phyloP scores from a whole-genome alignment of 2,329 filamentous ascomycete species.

The Stachybotrys chartarum region DNA sequence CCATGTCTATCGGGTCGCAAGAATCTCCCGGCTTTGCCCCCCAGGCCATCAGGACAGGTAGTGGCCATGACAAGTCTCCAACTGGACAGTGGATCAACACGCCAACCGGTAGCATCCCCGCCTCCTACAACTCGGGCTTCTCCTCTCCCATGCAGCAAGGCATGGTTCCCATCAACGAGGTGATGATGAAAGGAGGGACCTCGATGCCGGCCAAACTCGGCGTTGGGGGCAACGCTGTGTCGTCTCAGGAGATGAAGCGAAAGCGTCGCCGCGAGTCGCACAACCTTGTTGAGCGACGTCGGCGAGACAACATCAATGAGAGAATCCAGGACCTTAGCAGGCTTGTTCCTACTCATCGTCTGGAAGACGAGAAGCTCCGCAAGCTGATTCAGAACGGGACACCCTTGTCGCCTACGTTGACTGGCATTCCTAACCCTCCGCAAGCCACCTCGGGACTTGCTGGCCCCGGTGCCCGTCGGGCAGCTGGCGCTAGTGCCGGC shows the following conservation, averaged over 20 bases:
- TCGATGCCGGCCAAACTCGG: constrained; percentile 86
- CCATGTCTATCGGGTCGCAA: constrained; percentile 58
- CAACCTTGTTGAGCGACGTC: constrained; percentile 89
- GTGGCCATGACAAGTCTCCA: constrained; percentile 71
- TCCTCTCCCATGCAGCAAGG: constrained; percentile 69
- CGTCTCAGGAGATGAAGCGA: constrained; percentile 89
- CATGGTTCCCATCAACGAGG: constrained; percentile 76
- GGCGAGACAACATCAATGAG: constrained; percentile 97
- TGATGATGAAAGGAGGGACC: constrained; percentile 79
- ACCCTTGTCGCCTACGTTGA: constrained; percentile 76
- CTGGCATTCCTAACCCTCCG: constrained; percentile 55
- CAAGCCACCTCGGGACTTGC: constrained; percentile 82
- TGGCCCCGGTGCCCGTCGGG: constrained; percentile 74
- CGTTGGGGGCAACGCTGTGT: constrained; percentile 44
- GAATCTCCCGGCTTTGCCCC: constrained; percentile 67
- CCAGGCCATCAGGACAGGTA: constrained; percentile 68
- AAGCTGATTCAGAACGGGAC: constrained; percentile 93
- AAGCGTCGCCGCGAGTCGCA: constrained; percentile 88
- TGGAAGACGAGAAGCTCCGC: constrained; percentile 95
- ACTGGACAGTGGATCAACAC: constrained; percentile 90
- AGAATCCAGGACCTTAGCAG: constrained; percentile 94
- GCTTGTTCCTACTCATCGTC: constrained; percentile 81
- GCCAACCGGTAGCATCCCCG: constrained; percentile 68
- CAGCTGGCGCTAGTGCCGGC: constrained; percentile 59
- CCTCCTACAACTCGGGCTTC: constrained; percentile 83